Evolutionary conservation across 208 protist species (phyloP).

Genomic region (Trichomonas vaginalis): DNA sequence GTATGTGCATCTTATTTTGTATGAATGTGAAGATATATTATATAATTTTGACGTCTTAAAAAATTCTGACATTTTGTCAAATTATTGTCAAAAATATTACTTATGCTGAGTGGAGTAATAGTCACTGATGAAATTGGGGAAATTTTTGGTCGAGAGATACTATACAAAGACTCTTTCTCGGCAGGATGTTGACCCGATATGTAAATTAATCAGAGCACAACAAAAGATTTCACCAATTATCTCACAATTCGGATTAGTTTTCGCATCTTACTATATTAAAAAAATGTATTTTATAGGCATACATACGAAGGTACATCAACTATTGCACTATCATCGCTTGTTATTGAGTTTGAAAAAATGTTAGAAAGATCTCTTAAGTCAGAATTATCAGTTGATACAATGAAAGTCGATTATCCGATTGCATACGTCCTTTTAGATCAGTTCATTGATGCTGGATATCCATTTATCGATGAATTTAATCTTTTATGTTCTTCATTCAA

Average conservation of each 20-base stretch:
- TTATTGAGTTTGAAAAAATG: not conserved
- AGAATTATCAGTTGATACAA: not conserved
- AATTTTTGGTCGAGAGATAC: not conserved
- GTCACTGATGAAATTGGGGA: not conserved
- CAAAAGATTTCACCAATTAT: not conserved
- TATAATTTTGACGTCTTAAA: too few relatives aligned
- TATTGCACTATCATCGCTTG: not conserved
- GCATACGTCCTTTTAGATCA: not conserved
- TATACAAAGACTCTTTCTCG: not conserved
- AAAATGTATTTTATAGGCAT: not conserved
- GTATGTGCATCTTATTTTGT: too few relatives aligned
- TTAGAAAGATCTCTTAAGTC: not conserved
- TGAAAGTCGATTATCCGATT: not conserved
- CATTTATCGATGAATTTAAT: not conserved
- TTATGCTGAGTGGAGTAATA: not conserved
- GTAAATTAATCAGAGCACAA: not conserved
- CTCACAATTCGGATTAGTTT: not conserved
- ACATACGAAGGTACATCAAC: not conserved
- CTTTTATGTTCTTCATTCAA: not conserved
- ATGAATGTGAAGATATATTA: too few relatives aligned
- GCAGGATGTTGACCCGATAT: not conserved
- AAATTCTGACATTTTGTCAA: too few relatives aligned
- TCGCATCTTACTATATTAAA: not conserved
- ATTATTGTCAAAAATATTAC: not conserved
- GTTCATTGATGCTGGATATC: not conserved